These are phyloP conservation scores for Populus nigra DNA, from an alignment of 345 rosid genomes.

Conservation along the genomic window DNA sequence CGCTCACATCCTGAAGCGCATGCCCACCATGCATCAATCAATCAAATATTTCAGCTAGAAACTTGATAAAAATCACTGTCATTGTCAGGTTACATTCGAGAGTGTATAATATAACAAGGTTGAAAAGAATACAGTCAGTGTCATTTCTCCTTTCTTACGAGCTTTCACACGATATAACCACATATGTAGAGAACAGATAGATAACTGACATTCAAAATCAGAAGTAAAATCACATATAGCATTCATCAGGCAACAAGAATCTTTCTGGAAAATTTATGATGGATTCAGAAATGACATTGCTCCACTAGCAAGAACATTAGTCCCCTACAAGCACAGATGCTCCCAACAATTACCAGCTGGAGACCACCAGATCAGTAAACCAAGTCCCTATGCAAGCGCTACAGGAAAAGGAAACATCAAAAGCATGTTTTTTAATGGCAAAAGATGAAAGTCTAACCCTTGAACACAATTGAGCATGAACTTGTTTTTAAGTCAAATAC, in stretches of 20 bases:
- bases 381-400: too few relatives aligned
- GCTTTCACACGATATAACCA: not conserved
- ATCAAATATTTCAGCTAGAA: slow-evolving; percentile 9
- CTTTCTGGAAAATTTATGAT: not conserved
- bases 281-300: not conserved
- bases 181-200: not conserved
- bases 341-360: too few relatives aligned
- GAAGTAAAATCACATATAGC: not conserved
- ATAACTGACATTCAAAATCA: not conserved
- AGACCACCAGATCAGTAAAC: too few relatives aligned
- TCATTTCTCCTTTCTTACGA: not conserved
- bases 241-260: not conserved
- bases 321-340: too few relatives aligned
- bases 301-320: not conserved
- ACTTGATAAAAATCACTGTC: not conserved
- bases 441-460: too few relatives aligned
- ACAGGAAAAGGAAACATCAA: too few relatives aligned
- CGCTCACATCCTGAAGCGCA: slow-evolving; percentile 32
- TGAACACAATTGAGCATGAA: too few relatives aligned
- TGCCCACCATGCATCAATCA: slow-evolving; percentile 52
- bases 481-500: too few relatives aligned
- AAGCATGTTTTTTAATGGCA: too few relatives aligned
- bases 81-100: not conserved
- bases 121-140: not conserved
- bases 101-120: too few relatives aligned